Evolutionary conservation across 2,329 filamentous ascomycete species (phyloP).

Genomic region (Keithomyces neogunnii): DNA sequence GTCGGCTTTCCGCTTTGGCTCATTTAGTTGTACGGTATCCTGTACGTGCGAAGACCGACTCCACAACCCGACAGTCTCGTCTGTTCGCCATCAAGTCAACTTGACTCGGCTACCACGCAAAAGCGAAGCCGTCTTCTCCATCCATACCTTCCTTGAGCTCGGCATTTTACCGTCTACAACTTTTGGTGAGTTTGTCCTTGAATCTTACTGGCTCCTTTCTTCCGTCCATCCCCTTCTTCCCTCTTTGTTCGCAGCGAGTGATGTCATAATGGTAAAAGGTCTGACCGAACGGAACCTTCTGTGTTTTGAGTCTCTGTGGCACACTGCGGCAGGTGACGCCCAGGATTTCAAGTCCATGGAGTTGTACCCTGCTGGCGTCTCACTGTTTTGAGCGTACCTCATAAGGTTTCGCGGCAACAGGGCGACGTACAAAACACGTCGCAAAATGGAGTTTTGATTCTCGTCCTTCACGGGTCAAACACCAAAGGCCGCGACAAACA

Average conservation of each 20-base stretch:
- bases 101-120: no score
- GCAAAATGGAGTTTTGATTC: constrained; percentile 45
- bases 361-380: not conserved
- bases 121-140: no score
- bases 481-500: constrained; percentile 56
- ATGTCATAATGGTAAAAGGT: constrained; percentile 58
- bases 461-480: constrained; percentile 33
- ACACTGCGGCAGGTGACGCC: not conserved
- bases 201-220: not conserved
- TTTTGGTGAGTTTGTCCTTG: not conserved
- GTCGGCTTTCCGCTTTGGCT: no score
- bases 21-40: no score
- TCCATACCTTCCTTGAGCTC: no score
- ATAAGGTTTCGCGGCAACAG: not conserved
- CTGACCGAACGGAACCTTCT: constrained; percentile 42
- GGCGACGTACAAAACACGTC: constrained; percentile 18
- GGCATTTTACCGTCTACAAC: no score
- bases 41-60: no score
- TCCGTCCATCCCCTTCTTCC: not conserved
- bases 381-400: not conserved
- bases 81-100: no score
- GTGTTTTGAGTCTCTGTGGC: constrained; percentile 30
- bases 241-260: constrained; percentile 26
- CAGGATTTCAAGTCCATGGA: not conserved
- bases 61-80: no score